Evolutionary conservation across 345 rosid species (phyloP), one percentile per base, ranked within the genome.

Genomic region (Camelina laxa): DNA sequence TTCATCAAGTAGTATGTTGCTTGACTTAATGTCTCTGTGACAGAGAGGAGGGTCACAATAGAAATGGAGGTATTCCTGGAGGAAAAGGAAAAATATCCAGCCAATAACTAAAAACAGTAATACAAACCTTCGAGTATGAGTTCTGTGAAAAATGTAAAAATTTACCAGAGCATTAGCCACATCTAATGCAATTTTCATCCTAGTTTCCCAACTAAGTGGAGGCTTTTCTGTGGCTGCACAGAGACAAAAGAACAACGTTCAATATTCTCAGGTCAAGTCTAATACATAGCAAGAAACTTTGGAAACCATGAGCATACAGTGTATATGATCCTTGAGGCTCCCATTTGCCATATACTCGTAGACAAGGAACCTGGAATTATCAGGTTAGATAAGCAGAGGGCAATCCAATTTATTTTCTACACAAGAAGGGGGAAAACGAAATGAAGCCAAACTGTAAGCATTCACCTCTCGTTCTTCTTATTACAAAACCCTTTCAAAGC

Each of bases 21-120:
- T 90, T n/a, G 97, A 88, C 82, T 91, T 91, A 11, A 94, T 86
- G 89, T 94, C 98, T 79, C 98, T 79, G 78, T 94, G 97, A 85
- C 98, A 94, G 33, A 94, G 82, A 70, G 98, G 96, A 14, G 97
- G 98, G 79, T 91, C 95, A 61, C 98, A 94, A 76, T 94, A 94
- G 70, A 90, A 90, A 75, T 94, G 98, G 76, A 94, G 98, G 78
- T 94, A 94, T 59, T 94, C 97, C 98, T 94, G 88, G 56, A 65
- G 44, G n/a, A 48, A 67, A 39, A 22, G 15, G 11, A 17, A 0
- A 27, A 36, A 48, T 42, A 17, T 68, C 0, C 79, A 77, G 33
- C 49, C 39, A 67, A 69, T 74, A 73, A 55, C 67, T 74, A 54
- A 70, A 60, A 77, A 72, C 53, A 42, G 21, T 44, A 17, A 61